A percentile compares a stretch with the other conserved stretches of the same genome.
phyloP scores from a whole-genome alignment of 805 yeast species.

The Blastobotrys chiropterorum region DNA sequence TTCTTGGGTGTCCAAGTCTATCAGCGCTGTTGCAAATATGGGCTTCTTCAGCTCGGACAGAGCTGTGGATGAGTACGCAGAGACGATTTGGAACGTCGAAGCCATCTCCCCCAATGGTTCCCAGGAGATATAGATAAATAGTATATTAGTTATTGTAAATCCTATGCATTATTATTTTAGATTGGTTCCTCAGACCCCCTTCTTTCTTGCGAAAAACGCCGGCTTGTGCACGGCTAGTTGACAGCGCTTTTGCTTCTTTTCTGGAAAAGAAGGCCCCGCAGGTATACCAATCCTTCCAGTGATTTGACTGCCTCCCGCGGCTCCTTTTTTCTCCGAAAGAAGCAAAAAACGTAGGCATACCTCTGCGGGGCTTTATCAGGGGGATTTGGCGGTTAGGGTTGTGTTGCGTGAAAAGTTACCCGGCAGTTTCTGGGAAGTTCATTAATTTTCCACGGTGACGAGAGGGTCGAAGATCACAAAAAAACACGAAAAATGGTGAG shows the following conservation, averaged over 20 bases:
- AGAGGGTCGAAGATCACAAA: background rate
- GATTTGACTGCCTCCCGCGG: too few relatives aligned
- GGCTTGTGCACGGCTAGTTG: too few relatives aligned
- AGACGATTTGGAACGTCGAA: conserved; percentile 87
- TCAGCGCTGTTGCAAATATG: conserved; percentile 80
- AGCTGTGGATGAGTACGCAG: conserved; percentile 88
- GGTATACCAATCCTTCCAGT: too few relatives aligned
- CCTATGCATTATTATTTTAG: too few relatives aligned
- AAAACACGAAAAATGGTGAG: background rate
- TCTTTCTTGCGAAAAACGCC: too few relatives aligned
- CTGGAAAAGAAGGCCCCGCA: too few relatives aligned
- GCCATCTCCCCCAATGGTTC: conserved; percentile 35
- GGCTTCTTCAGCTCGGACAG: conserved; percentile 91
- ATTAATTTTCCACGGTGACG: background rate
- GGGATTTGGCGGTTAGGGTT: background rate
- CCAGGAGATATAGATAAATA: background rate
- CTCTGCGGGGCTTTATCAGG: background rate
- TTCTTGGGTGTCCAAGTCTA: conserved; percentile 71
- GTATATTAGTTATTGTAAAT: background rate
- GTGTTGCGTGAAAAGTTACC: background rate
- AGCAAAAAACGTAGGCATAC: too few relatives aligned
- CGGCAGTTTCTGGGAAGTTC: background rate
- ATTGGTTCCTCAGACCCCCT: too few relatives aligned
- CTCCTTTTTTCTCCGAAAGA: too few relatives aligned
- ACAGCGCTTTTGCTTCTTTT: too few relatives aligned